Conservation (phyloP, 768 basidiomycete species). For the Podaxis pistillaris region DNA sequence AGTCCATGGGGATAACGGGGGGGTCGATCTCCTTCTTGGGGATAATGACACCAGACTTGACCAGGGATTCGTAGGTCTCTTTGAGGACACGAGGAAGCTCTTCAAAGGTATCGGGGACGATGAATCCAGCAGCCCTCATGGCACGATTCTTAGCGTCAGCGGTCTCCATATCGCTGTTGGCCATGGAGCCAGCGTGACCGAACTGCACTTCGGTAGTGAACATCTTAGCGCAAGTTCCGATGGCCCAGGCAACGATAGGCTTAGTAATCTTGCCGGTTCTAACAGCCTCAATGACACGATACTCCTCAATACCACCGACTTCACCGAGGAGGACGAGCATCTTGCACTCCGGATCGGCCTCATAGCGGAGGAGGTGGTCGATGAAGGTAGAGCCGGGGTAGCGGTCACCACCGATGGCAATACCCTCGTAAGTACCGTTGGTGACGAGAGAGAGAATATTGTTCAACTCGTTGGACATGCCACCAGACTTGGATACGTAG, state of each 20-base stretch:
- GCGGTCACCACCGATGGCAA: constrained; percentile 99
- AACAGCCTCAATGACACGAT: constrained; percentile 98
- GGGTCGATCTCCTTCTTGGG: constrained; percentile 82
- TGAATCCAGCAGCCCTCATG: constrained; percentile 93
- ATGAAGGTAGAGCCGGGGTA: constrained; percentile 99
- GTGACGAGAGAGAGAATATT: constrained; percentile 96
- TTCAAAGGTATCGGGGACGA: constrained; percentile 98
- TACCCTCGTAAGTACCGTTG: constrained; percentile 99
- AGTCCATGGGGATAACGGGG: constrained; percentile 99
- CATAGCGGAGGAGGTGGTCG: constrained; percentile 97
- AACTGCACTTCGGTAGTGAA: constrained; percentile 99
- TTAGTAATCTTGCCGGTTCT: constrained; percentile 92
- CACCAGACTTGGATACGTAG: constrained; percentile 99
- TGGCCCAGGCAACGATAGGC: constrained; percentile 99
- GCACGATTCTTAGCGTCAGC: constrained; percentile 97
- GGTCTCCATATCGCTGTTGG: constrained; percentile 96
- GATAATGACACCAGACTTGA: constrained; percentile 62
- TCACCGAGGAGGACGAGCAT: constrained; percentile 98
- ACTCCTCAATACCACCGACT: constrained; percentile 98
- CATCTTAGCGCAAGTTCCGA: constrained; percentile 99
- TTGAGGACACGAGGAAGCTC: constrained; percentile 84
- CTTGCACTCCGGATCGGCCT: constrained; percentile 96
- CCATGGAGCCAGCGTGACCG: constrained; percentile 98
- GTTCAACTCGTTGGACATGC: constrained; percentile 99
- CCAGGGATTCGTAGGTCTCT: constrained; percentile 83